These are phyloP conservation scores for Wickerhamiella kurtzmanii DNA, from an alignment of 805 yeast species.

Conservation along the genomic window DNA sequence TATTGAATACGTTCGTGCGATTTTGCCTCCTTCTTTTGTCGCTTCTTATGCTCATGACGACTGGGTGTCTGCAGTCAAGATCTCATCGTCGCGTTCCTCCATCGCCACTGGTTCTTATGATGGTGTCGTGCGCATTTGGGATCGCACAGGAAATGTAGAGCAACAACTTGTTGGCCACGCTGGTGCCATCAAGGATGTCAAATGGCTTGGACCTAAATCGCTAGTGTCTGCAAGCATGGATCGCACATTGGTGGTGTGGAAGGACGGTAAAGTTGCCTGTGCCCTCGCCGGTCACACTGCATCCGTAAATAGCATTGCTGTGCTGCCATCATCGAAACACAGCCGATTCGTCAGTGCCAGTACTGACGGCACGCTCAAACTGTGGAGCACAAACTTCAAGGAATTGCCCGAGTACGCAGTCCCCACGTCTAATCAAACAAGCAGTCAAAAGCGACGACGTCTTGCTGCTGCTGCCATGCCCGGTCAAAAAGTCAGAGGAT, in stretches of 20 bases:
- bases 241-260: conserved; percentile 77
- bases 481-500: conserved; percentile 65
- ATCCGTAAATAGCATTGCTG: conserved; percentile 62
- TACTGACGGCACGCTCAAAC: conserved; percentile 61
- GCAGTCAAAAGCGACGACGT: conserved; percentile 80
- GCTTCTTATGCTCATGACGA: conserved; percentile 86
- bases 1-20: conserved; percentile 82
- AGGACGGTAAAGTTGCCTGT: conserved; percentile 50
- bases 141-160: conserved; percentile 63
- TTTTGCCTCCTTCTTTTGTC: conserved; percentile 84
- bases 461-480: conserved; percentile 59
- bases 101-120: conserved; percentile 87
- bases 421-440: conserved; percentile 38
- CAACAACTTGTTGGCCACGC: conserved; percentile 79
- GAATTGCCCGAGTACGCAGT: conserved; percentile 55
- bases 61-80: conserved; percentile 75
- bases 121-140: conserved; percentile 85
- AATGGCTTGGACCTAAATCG: conserved; percentile 63
- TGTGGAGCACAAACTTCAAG: conserved; percentile 81
- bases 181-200: conserved; percentile 71
- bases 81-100: conserved; percentile 33
- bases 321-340: conserved; percentile 25
- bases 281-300: conserved; percentile 83
- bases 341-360: conserved; percentile 66
- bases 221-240: conserved; percentile 81